Conservation (phyloP, 352 stramenopile species). For the Phytophthora boehmeriae region DNA sequence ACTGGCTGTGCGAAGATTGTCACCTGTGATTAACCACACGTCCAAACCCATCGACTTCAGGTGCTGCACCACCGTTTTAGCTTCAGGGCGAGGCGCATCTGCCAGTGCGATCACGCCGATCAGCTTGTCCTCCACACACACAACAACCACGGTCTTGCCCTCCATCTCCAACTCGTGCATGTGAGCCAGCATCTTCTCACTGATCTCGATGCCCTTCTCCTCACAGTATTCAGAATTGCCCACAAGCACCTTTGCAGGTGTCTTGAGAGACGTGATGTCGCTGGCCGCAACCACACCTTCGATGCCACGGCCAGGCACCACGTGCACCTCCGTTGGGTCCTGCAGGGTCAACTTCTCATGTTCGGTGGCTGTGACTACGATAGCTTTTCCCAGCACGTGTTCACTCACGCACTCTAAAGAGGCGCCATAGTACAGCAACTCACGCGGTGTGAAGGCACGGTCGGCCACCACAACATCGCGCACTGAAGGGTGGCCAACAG, state of each 20-base stretch:
- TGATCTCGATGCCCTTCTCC: slow-evolving; percentile 73
- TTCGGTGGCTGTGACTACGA: slow-evolving; percentile 77
- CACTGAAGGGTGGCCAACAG: slow-evolving; percentile 78
- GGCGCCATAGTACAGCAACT: slow-evolving; percentile 81
- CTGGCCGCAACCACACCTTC: slow-evolving; percentile 57
- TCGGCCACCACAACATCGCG: slow-evolving; percentile 80
- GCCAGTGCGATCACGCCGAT: slow-evolving; percentile 78
- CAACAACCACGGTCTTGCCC: slow-evolving; percentile 86
- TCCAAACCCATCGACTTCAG: slow-evolving; percentile 85
- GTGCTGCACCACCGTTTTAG: slow-evolving; percentile 70
- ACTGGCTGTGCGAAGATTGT: slow-evolving; percentile 92
- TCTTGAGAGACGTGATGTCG: slow-evolving; percentile 17
- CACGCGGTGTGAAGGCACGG: slow-evolving; percentile 60
- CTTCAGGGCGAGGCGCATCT: slow-evolving; percentile 77
- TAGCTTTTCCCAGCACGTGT: slow-evolving; percentile 85
- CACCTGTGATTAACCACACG: slow-evolving; percentile 91
- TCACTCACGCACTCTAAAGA: slow-evolving; percentile 87
- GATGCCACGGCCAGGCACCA: slow-evolving; percentile 82
- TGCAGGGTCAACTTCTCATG: slow-evolving; percentile 76
- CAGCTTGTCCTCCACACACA: slow-evolving; percentile 73
- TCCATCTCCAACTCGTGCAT: slow-evolving; percentile 87
- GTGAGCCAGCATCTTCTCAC: slow-evolving; percentile 61
- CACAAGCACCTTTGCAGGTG: slow-evolving; percentile 59
- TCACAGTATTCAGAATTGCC: slow-evolving; percentile 85
- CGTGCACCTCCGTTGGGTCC: slow-evolving; percentile 74